Conservation (phyloP, 352 stramenopile genomes). For the Phytophthora sp. region DNA sequence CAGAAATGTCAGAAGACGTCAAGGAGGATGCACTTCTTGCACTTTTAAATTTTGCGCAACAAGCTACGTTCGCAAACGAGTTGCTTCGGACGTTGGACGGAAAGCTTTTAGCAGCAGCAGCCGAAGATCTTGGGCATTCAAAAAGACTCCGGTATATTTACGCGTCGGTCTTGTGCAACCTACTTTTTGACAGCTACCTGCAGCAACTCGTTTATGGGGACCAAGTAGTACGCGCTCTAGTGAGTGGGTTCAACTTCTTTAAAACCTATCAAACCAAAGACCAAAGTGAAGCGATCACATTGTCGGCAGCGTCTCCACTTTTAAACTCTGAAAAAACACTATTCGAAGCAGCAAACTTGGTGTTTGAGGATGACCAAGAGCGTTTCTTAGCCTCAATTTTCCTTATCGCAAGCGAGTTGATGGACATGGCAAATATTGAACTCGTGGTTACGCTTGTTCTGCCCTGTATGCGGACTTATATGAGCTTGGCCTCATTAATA, state of each 20-base stretch:
- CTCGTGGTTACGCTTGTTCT: slow-evolving; percentile 58
- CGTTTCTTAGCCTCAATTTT: slow-evolving; percentile 74
- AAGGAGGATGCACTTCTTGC: slow-evolving; percentile 72
- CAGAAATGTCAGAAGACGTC: slow-evolving; percentile 47
- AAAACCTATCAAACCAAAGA: background rate
- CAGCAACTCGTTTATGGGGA: slow-evolving; percentile 73
- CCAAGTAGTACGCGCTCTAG: slow-evolving; percentile 51
- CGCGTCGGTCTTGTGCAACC: slow-evolving; percentile 62
- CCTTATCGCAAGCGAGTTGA: slow-evolving; percentile 66
- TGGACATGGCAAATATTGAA: slow-evolving; percentile 66
- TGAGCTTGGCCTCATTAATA: slow-evolving; percentile 14
- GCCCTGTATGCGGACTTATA: slow-evolving; percentile 41
- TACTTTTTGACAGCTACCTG: slow-evolving; percentile 70
- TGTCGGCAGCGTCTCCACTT: background rate
- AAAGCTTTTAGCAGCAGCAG: slow-evolving; percentile 50
- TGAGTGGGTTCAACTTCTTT: slow-evolving; percentile 63
- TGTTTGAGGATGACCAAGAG: slow-evolving; percentile 66
- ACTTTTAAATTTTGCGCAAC: slow-evolving; percentile 68
- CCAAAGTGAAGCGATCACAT: background rate
- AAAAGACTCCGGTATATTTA: slow-evolving; percentile 66
- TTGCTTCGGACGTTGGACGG: slow-evolving; percentile 64
- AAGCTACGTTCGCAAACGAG: slow-evolving; percentile 50
- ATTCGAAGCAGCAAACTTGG: slow-evolving; percentile 49
- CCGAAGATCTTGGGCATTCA: slow-evolving; percentile 45
- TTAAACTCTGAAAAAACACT: slow-evolving; percentile 17